These are phyloP conservation scores for Trichosanthes cucumerina DNA, from an alignment of 306 rosid genomes.

Conservation along the genomic window DNA sequence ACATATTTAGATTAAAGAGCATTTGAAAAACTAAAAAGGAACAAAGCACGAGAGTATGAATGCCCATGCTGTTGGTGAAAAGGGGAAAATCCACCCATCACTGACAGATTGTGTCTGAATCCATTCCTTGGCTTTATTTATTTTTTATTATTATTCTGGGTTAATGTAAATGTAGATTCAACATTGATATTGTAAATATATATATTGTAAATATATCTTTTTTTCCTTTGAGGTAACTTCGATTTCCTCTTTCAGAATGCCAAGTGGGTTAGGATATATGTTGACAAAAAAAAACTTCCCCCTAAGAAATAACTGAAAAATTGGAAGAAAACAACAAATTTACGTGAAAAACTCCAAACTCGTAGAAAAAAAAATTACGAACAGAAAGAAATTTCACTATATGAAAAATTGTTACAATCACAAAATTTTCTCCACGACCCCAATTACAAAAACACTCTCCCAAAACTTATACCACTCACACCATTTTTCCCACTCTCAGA, in stretches of 20 bases:
- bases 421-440: no score
- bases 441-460: no score
- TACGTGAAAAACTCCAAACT: no score
- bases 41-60: neutral
- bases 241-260: neutral
- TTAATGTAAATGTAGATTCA: neutral
- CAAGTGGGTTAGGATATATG: neutral
- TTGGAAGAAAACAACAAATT: no score
- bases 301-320: no score
- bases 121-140: neutral
- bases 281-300: no score
- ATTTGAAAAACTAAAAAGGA: neutral
- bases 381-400: no score
- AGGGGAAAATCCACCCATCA: neutral
- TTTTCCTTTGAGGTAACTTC: neutral
- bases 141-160: neutral
- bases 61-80: neutral
- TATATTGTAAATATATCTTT: neutral
- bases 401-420: no score
- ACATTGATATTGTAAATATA: neutral
- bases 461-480: no score
- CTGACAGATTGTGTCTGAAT: neutral
- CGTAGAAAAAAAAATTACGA: no score
- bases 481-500: no score
- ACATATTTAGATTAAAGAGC: neutral